These are phyloP conservation scores for Chlamydomonas incerta DNA, from an alignment of 139 green algal genomes.

Conservation along the genomic window DNA sequence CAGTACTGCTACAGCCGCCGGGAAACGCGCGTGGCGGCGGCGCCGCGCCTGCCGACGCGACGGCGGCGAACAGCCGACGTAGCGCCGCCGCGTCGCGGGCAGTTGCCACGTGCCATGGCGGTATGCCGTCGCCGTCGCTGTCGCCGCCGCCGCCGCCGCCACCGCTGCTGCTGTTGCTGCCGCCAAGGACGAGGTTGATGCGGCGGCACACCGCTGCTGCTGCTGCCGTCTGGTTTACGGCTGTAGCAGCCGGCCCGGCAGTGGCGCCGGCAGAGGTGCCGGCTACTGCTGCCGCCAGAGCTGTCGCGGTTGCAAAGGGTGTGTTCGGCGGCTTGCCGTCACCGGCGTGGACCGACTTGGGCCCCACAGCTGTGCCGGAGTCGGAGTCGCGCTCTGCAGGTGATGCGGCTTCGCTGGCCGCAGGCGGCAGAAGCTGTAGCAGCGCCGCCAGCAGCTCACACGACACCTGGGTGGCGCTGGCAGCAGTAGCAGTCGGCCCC, in stretches of 20 bases:
- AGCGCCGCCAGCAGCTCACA: neutral
- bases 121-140: neutral
- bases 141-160: neutral
- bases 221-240: too few relatives aligned
- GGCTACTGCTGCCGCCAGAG: too few relatives aligned
- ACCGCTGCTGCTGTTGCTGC: neutral
- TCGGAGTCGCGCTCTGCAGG: too few relatives aligned
- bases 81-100: neutral
- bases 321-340: too few relatives aligned
- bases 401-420: neutral
- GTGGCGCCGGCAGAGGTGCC: too few relatives aligned
- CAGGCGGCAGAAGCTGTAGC: neutral
- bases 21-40: neutral
- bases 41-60: too few relatives aligned
- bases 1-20: too few relatives aligned
- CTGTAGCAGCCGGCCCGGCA: too few relatives aligned
- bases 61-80: neutral
- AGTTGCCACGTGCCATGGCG: neutral
- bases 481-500: too few relatives aligned
- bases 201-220: neutral
- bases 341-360: too few relatives aligned
- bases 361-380: too few relatives aligned
- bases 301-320: too few relatives aligned
- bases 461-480: slow-evolving; percentile 7
- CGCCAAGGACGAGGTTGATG: neutral